These are phyloP conservation scores for Pseudocohnilembus persalinus DNA, from an alignment of 169 alveolate species.

Conservation along the genomic window DNA sequence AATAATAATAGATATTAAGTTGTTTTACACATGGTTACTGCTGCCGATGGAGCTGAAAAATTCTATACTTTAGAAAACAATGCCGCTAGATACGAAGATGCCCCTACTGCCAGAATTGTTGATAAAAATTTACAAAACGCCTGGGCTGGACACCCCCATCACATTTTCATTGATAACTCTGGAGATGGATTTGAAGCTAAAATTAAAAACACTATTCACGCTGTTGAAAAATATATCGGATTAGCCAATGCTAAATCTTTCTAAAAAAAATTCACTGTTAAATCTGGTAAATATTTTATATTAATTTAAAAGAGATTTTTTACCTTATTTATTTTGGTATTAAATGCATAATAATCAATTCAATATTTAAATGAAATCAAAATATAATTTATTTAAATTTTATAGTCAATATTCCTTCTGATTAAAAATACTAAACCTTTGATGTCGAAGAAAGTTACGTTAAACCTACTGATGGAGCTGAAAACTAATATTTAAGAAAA, in stretches of 20 bases:
- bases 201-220: slow-evolving; percentile 15
- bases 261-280: slow-evolving; percentile 12
- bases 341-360: neutral
- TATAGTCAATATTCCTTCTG: slow-evolving; percentile 22
- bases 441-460: slow-evolving; percentile 28
- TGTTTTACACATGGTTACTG: slow-evolving; percentile 74
- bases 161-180: slow-evolving; percentile 62
- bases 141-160: slow-evolving; percentile 79
- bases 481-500: slow-evolving; percentile 22
- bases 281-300: neutral
- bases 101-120: slow-evolving; percentile 49
- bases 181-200: slow-evolving; percentile 32
- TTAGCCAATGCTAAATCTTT: slow-evolving; percentile 4
- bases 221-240: slow-evolving; percentile 21
- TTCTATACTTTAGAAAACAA: slow-evolving; percentile 57
- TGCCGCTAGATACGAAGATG: slow-evolving; percentile 67
- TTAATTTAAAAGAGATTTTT: neutral
- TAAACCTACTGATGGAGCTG: neutral
- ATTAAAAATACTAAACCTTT: slow-evolving; percentile 1
- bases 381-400: neutral
- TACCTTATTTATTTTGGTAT: too few species aligned
- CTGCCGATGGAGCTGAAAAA: slow-evolving; percentile 75
- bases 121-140: slow-evolving; percentile 61
- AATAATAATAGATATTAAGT: slow-evolving; percentile 59
- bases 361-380: neutral